Evolutionary conservation across 306 rosid species (phyloP), one percentile per base, ranked within the genome.

Genomic region (Echinosophora koreensis): DNA sequence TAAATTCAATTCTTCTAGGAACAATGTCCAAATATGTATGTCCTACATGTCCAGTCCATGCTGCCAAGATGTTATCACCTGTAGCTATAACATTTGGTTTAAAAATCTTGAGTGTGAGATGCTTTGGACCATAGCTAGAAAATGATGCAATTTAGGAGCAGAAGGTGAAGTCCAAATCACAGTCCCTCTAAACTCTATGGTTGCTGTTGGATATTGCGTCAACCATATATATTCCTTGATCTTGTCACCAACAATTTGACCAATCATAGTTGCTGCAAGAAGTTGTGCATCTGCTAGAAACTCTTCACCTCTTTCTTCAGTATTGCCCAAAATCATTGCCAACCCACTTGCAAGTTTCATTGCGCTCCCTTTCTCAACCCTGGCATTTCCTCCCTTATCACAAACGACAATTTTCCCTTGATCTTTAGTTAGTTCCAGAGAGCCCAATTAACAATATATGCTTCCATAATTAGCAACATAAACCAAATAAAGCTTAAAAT

Each of bases 11-110:
- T 18, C 98, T 76, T 52, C 98, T 90, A 14, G 93, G 84, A 84
- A 92, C 98, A 34, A 89, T 73, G 13, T 88, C 91, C 55, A 94
- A 71, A 86, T 89, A 90, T 1, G 97, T 90, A 5, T 97, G 97
- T 5, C 92, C 82, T 2, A 77, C 77, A 10, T 14, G 82, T 2
- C 97, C 97, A 9, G 93, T 94, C 98, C 97, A 94, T 3, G 90
- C 95, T 10, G 97, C 98, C 66, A 90, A 79, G 80, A 94, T 89
- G 86, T 94, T 94, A 37, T 92, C 97, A 10, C 98, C 98, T 0
- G 97, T 97, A 68, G 98, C 97, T 37, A 94, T 89, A 37, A 94
- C 91, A 72, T 94, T 97, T 0, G 98, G 97, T 50, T 92, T 94
- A 3, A 94, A 89, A 88, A 94, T 90, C 90, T 94, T 88, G 1